A percentile compares a stretch with the other conserved stretches of the same genome.
Conservation (phyloP, 225 moss, liverwort and hornwort species). For the Marchantia polymorpha region DNA sequence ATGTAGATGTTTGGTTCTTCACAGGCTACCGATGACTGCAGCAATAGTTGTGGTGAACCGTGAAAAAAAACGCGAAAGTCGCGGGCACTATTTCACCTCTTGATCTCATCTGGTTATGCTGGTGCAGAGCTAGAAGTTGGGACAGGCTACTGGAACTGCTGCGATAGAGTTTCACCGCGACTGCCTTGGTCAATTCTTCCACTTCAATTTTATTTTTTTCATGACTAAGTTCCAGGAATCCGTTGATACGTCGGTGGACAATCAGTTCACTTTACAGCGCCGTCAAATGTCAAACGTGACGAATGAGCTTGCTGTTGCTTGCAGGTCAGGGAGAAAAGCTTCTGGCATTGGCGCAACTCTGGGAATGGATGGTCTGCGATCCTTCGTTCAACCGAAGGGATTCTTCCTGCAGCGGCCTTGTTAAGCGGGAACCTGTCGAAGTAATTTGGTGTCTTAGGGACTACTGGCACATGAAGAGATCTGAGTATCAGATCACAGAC, state of each 20-base stretch:
- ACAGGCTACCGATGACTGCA: no score
- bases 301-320: neutral
- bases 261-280: neutral
- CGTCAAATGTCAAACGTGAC: no score
- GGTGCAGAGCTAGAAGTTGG: slow-evolving; percentile 71
- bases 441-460: no score
- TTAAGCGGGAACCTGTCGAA: neutral
- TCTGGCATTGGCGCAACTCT: slow-evolving; percentile 85
- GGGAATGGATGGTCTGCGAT: slow-evolving; percentile 75
- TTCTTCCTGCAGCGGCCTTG: slow-evolving; percentile 63
- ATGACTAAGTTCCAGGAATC: neutral
- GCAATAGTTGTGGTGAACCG: no score
- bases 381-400: slow-evolving; percentile 86
- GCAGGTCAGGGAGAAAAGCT: slow-evolving; percentile 67
- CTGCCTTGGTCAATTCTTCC: slow-evolving; percentile 64
- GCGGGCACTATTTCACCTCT: neutral
- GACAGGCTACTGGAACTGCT: slow-evolving; percentile 99
- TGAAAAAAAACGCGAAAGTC: no score
- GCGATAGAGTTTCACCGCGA: slow-evolving; percentile 89
- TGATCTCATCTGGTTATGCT: neutral
- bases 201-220: neutral
- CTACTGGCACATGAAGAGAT: no score
- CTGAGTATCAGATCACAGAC: no score
- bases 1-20: no score
- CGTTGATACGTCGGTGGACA: neutral